Base-by-base conservation (phyloP, 2,329 filamentous ascomycete species). In the Penicillium brevicompactum region DNA sequence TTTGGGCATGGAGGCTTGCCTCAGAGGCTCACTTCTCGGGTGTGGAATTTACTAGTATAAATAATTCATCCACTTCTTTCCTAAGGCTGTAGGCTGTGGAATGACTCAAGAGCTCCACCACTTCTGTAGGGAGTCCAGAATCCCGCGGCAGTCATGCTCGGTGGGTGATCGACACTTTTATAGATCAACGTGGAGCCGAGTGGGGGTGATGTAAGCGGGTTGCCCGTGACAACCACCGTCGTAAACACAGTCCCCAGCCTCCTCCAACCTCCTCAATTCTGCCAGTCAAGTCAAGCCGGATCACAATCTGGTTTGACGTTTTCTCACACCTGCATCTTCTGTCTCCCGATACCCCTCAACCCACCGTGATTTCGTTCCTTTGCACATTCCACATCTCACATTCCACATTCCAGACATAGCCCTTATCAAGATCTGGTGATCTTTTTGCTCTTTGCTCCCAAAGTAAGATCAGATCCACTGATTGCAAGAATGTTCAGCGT, bases 251-350 rank as follows among this genome's bases (percentile, higher is more conserved):
- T 59, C 55, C 71, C 71, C 71, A 73, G 69, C 72, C 71, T 72
- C 53, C 61, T 66, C 67, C 71, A 74, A 73, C 71, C 71, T 71
- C 71, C 71, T 55, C 65, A 69, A 59, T 74, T 74, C 53, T 45
- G 46, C 24, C 24, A 27, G 18, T 47, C 49, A 51, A 57, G 49
- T 55, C 46, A 45, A 38, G 44, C 34, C 46, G 41, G 31, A 46
- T 47, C 45, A 45, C 46, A 52, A 2, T 57, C 55, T 57, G 41
- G 34, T 53, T 53, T 59, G 42, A 46, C 40, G 57, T 53, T 55
- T 44, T 59, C 41, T 44, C 48, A 44, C 40, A 41, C 51, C 41
- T 16, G 38, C 41, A 34, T 49, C 10, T 57, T 46, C n/a, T 47
- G 40, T 11, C 37, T 21, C 58, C 56, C 61, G 45, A 65, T 42